Evolutionary conservation across 2,329 filamentous ascomycete genomes (phyloP), one percentile per base, ranked within the genome.

Genomic region (Fusarium subtropicale): DNA sequence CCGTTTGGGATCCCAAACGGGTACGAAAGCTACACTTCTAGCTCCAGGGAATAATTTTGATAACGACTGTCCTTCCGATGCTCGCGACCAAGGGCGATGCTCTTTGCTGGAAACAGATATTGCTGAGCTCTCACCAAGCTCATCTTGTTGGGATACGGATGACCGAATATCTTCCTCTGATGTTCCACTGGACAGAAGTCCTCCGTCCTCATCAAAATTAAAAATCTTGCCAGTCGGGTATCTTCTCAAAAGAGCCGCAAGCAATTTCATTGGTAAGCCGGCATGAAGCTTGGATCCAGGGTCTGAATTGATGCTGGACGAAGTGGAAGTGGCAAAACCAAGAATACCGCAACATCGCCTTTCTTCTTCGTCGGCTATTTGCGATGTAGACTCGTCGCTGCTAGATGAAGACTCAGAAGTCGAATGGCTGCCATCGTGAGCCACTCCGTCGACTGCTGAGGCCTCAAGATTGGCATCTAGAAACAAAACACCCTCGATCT

Each of bases 1-100:
- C n/a, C n/a, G n/a, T n/a, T n/a, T n/a, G n/a, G n/a, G n/a, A n/a
- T 85, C 82, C 83, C 84, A 86, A 0, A 86, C 72, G 1, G 85
- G 84, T 5, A 85, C 76, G 41, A 85, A 80, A 2, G 81, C 80
- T 1, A 86, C 75, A 39, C 82, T 84, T 18, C 82, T 76, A 2
- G 83, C 83, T 0, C 77, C 79, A 0, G 83, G 80, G 12, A 86
- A 81, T 5, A 79, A 71, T 3, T 71, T 60, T 1, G 76, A 56
- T 13, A 85, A 70, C 6, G 44, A 34, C 28, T 57, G 22, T 20
- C 65, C 48, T 56, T 71, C 60, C 5, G 56, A 28, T 20, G 48
- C 22, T 45, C 61, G 41, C n/a, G 56, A 46, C 56, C 64, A 63
- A 33, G 56, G 30, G 12, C 24, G 36, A 16, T 46, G 62, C 6